These are phyloP conservation scores for Pulicaria dysenterica DNA, from an alignment of 129 eudicot species.

Conservation along the genomic window DNA sequence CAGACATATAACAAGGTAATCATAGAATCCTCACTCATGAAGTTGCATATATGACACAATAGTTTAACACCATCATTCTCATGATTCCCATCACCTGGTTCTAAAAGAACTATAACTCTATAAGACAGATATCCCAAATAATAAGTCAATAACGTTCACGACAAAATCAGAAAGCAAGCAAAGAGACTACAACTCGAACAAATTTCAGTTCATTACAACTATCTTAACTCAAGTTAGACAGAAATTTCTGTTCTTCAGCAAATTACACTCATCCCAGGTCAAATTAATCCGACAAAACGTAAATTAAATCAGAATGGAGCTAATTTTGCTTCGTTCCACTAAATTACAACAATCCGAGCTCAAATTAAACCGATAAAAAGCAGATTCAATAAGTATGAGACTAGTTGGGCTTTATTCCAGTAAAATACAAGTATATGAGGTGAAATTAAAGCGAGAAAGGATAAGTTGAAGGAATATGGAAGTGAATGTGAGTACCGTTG, in stretches of 20 bases:
- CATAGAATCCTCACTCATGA: conserved; percentile 22
- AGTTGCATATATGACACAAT: not conserved
- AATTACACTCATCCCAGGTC: not conserved
- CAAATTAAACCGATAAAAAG: conserved; percentile 4
- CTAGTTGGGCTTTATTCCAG: conserved; percentile 6
- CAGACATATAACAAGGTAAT: conserved; percentile 8
- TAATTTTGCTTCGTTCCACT: not conserved
- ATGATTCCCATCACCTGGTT: conserved; percentile 3
- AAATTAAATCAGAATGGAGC: not conserved
- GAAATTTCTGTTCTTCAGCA: not conserved
- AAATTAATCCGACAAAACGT: not conserved
- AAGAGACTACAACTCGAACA: conserved; percentile 18
- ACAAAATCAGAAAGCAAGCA: conserved; percentile 15
- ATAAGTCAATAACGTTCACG: not conserved
- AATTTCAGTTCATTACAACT: not conserved
- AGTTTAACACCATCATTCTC: not conserved
- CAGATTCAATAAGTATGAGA: not conserved
- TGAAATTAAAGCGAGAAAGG: conserved; percentile 6
- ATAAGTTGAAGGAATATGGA: not conserved
- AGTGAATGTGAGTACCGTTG: conserved; percentile 11
- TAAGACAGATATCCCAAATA: not conserved
- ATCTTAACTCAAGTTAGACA: conserved; percentile 4
- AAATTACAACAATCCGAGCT: conserved; percentile 4
- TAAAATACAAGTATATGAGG: not conserved
- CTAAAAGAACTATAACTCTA: not conserved